Percentiles rank a stretch among this genome's conserved stretches.
phyloP scores from a whole-genome alignment of 345 rosid genomes.

The Eucalyptus microcorys region DNA sequence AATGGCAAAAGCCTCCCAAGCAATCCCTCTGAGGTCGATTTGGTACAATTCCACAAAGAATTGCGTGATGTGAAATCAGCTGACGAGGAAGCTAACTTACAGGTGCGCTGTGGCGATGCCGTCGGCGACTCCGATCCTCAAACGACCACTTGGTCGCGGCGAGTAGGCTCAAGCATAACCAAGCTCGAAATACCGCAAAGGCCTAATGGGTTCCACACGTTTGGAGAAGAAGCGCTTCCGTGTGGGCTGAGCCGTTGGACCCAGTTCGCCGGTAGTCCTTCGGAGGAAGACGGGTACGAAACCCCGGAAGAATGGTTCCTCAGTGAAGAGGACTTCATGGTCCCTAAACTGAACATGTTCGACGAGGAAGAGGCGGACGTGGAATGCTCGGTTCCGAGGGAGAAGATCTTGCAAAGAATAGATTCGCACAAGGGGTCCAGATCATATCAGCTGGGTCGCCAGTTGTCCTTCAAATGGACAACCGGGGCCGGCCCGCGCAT shows the following conservation, averaged over 20 bases:
- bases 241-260: not conserved
- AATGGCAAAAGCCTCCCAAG: not conserved
- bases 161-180: slow-evolving; percentile 16
- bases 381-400: slow-evolving; percentile 42
- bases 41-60: slow-evolving; percentile 1
- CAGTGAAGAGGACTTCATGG: slow-evolving; percentile 62
- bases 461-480: slow-evolving; percentile 69
- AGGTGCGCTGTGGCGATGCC: not conserved
- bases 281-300: slow-evolving; percentile 62
- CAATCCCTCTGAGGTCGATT: slow-evolving; percentile 11
- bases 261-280: not conserved
- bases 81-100: not conserved
- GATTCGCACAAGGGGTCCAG: slow-evolving; percentile 65
- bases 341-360: slow-evolving; percentile 43
- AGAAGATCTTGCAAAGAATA: slow-evolving; percentile 63
- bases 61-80: not conserved
- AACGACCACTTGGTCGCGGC: slow-evolving; percentile 13
- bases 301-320: slow-evolving; percentile 59
- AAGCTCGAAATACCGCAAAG: slow-evolving; percentile 22
- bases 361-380: slow-evolving; percentile 49
- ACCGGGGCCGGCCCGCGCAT: slow-evolving; percentile 95
- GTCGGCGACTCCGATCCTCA: slow-evolving; percentile 1
- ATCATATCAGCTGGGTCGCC: slow-evolving; percentile 71
- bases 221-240: not conserved
- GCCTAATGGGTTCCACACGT: not conserved